A percentile compares a stretch with the other conserved stretches of the same genome.
Evolutionary conservation across 352 stramenopile genomes (phyloP).

Genomic region (Pythium aphanidermatum): DNA sequence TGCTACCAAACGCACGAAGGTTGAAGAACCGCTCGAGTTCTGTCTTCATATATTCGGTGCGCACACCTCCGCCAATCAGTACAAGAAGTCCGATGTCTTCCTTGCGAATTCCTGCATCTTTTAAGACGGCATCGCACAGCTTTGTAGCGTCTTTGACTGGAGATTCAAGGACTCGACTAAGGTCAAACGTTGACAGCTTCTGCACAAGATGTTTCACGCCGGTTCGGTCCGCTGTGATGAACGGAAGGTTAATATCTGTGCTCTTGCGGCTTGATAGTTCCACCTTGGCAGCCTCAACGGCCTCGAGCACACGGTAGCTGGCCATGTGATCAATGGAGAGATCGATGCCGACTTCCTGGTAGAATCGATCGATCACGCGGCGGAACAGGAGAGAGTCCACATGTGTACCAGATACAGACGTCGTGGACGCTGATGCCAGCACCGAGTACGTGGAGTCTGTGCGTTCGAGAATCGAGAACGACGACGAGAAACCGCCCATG

Average conservation of each 20-base stretch:
- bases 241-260: conserved; percentile 69
- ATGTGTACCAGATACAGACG: conserved; percentile 30
- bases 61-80: conserved; percentile 49
- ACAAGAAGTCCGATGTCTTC: conserved; percentile 40
- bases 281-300: conserved; percentile 63
- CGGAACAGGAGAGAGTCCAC: conserved; percentile 50
- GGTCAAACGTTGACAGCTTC: conserved; percentile 46
- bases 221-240: conserved; percentile 64
- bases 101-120: conserved; percentile 27
- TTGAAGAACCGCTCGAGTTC: conserved; percentile 52
- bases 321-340: conserved; percentile 66
- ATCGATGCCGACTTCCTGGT: conserved; percentile 50
- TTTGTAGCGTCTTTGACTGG: conserved; percentile 24
- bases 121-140: conserved; percentile 33
- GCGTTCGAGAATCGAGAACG: conserved; percentile 39
- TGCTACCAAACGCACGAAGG: conserved; percentile 33
- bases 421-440: conserved; percentile 29
- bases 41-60: conserved; percentile 41
- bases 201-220: conserved; percentile 71
- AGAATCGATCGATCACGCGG: conserved; percentile 46
- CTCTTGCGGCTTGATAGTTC: conserved; percentile 48
- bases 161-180: conserved; percentile 36
- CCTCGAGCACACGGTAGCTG: conserved; percentile 60
- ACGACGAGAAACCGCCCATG: conserved; percentile 57
- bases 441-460: conserved; percentile 27